Conservation (phyloP, 2,329 filamentous ascomycete genomes). For the Fusarium sp. region DNA sequence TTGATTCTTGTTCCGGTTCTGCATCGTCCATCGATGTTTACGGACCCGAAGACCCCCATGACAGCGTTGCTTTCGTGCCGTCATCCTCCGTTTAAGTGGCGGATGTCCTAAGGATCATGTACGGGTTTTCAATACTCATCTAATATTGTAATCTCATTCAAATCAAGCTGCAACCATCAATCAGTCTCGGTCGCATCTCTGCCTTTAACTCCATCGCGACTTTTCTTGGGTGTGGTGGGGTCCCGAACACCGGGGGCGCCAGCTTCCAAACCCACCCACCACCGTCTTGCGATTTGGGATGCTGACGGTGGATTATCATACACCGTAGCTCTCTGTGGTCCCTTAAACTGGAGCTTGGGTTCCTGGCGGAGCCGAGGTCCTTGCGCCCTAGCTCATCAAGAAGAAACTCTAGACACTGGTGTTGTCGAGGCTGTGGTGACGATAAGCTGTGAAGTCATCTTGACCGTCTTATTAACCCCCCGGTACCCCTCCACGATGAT, state of each 20-base stretch:
- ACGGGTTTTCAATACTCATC: background rate
- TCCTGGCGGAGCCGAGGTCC: slow-evolving; percentile 2
- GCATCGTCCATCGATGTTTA: slow-evolving; percentile 12
- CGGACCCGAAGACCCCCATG: background rate
- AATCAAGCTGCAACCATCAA: background rate
- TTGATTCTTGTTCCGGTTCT: slow-evolving; percentile 13
- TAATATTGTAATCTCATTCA: background rate
- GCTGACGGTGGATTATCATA: slow-evolving; percentile 24
- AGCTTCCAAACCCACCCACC: slow-evolving; percentile 19
- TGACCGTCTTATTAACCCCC: background rate
- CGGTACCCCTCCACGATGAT: background rate
- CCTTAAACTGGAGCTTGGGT: slow-evolving; percentile 1
- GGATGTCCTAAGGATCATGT: background rate
- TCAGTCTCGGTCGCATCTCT: background rate
- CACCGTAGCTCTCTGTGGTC: background rate
- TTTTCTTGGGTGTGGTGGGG: slow-evolving; percentile 10
- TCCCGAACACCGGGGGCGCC: slow-evolving; percentile 4
- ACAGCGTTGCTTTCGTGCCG: background rate
- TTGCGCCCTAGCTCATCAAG: background rate
- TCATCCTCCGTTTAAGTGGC: background rate
- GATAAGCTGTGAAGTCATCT: background rate
- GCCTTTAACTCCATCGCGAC: background rate
- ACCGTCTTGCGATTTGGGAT: slow-evolving; percentile 26
- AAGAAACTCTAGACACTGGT: background rate
- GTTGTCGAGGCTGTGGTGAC: background rate